These are phyloP conservation scores for Yamadazyma diospyri DNA, from an alignment of 1,139 yeast species.

Conservation along the genomic window DNA sequence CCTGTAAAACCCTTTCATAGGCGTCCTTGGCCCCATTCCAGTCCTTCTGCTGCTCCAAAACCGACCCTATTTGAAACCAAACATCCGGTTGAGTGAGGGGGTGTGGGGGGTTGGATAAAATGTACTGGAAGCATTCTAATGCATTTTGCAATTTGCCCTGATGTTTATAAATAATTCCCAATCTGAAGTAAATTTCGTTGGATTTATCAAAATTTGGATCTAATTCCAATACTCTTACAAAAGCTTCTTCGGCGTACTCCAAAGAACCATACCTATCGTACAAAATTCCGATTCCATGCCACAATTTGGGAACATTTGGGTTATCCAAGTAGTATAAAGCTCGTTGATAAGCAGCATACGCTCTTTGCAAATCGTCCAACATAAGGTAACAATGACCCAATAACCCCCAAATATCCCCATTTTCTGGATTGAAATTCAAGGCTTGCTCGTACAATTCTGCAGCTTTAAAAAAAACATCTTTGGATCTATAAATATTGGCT, in stretches of 20 bases:
- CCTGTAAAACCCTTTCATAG: slow-evolving; percentile 85
- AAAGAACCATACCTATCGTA: slow-evolving; percentile 94
- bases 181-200: slow-evolving; percentile 89
- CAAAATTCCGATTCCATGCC: slow-evolving; percentile 97
- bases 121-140: slow-evolving; percentile 90
- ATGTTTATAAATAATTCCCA: slow-evolving; percentile 96
- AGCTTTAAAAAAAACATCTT: slow-evolving; percentile 89
- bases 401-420: slow-evolving; percentile 97
- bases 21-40: slow-evolving; percentile 92
- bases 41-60: slow-evolving; percentile 89
- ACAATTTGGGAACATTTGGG: slow-evolving; percentile 92
- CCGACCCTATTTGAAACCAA: slow-evolving; percentile 97
- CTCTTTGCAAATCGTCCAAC: slow-evolving; percentile 94
- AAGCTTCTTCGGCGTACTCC: slow-evolving; percentile 97
- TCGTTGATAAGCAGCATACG: slow-evolving; percentile 94
- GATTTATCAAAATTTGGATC: slow-evolving; percentile 97
- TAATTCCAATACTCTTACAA: slow-evolving; percentile 89
- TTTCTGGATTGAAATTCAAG: slow-evolving; percentile 73
- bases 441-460: slow-evolving; percentile 92
- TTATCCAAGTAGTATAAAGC: slow-evolving; percentile 88
- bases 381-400: slow-evolving; percentile 94
- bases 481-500: slow-evolving; percentile 83
- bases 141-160: slow-evolving; percentile 86
- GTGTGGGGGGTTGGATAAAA: slow-evolving; percentile 85
- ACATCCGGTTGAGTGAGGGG: slow-evolving; percentile 96